Conservation (phyloP, 805 yeast species). For the Clavispora asparagi region DNA sequence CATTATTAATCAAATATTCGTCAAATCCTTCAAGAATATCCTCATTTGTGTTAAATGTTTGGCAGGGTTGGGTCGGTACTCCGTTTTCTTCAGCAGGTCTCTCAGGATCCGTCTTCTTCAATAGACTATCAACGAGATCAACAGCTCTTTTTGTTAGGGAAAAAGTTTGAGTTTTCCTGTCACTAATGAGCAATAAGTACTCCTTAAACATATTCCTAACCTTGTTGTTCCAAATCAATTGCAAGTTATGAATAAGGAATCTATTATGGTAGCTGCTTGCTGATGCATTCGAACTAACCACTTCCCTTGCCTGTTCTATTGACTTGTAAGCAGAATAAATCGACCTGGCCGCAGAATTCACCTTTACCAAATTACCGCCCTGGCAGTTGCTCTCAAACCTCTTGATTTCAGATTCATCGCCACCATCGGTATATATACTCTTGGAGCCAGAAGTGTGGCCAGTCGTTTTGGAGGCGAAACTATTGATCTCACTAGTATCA, state of each 20-base stretch:
- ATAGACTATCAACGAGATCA: slow-evolving; percentile 40
- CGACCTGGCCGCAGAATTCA: slow-evolving; percentile 19
- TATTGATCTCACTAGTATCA: background rate
- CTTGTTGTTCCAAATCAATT: slow-evolving; percentile 72
- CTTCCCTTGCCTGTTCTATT: slow-evolving; percentile 20
- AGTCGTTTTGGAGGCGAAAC: background rate
- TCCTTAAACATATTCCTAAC: slow-evolving; percentile 60
- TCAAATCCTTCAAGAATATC: slow-evolving; percentile 46
- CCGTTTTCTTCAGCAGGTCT: background rate
- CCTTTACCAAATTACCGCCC: background rate
- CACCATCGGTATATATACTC: background rate
- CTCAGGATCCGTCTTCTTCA: slow-evolving; percentile 17
- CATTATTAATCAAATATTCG: slow-evolving; percentile 41
- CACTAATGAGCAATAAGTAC: slow-evolving; percentile 45
- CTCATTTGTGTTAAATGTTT: slow-evolving; percentile 15
- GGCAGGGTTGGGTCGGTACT: background rate
- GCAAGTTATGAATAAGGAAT: slow-evolving; percentile 66
- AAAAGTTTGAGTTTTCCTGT: slow-evolving; percentile 38
- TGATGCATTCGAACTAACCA: slow-evolving; percentile 16
- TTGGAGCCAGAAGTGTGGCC: background rate
- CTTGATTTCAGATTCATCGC: background rate
- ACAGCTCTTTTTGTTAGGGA: slow-evolving; percentile 47
- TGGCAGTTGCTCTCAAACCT: background rate
- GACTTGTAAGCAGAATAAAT: slow-evolving; percentile 27
- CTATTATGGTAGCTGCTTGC: slow-evolving; percentile 53